Percentiles rank a stretch among this genome's conserved stretches.
phyloP scores from a whole-genome alignment of 2,329 filamentous ascomycete genomes.

The Colletotrichum sp. region DNA sequence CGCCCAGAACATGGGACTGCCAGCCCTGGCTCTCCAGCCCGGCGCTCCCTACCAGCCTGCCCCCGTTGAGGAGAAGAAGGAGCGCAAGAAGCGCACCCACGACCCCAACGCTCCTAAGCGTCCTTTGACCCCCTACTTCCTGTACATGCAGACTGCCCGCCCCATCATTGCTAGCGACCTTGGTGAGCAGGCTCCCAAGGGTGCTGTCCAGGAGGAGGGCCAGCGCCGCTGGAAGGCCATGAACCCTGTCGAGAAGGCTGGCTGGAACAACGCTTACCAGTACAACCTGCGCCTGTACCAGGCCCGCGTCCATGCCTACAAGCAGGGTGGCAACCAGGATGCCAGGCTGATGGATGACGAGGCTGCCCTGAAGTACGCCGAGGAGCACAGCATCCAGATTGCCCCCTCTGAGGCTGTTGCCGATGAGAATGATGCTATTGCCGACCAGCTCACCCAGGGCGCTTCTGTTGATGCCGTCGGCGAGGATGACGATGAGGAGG shows the following conservation, averaged over 20 bases:
- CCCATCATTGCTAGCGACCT: conserved; percentile 82
- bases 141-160: conserved; percentile 90
- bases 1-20: conserved; percentile 49
- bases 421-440: conserved; percentile 58
- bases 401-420: conserved; percentile 53
- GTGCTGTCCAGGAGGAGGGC: conserved; percentile 86
- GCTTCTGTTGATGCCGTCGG: conserved; percentile 40
- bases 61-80: conserved; percentile 74
- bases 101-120: conserved; percentile 96
- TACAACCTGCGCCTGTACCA: conserved; percentile 72
- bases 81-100: conserved; percentile 84
- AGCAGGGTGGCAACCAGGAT: conserved; percentile 60
- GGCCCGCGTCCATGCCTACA: conserved; percentile 69
- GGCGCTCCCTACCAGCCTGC: conserved; percentile 35
- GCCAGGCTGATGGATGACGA: conserved; percentile 68
- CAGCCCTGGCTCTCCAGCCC: conserved; percentile 18
- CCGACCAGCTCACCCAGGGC: conserved; percentile 61
- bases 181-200: conserved; percentile 77
- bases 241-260: conserved; percentile 72
- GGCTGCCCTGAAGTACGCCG: conserved; percentile 66
- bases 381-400: conserved; percentile 60
- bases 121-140: conserved; percentile 91
- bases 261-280: conserved; percentile 71
- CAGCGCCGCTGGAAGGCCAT: conserved; percentile 86
- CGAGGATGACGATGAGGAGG: conserved; percentile 47